These are phyloP conservation scores for Boletus tylopilopsis DNA, from an alignment of 768 basidiomycete species.

Conservation along the genomic window DNA sequence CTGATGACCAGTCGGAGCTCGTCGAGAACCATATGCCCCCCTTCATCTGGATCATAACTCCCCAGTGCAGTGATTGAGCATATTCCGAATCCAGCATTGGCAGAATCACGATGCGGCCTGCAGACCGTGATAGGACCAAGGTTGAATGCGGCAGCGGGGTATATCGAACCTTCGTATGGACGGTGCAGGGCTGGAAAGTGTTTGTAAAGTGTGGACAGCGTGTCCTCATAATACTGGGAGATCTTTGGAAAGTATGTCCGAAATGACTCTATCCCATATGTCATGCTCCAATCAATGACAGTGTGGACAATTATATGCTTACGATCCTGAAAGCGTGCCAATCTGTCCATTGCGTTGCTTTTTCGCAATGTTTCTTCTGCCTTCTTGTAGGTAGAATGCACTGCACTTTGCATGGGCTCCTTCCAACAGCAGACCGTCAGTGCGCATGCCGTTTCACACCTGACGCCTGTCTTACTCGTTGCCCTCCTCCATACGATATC, in stretches of 20 bases:
- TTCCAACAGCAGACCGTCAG: not conserved
- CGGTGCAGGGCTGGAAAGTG: fast-evolving
- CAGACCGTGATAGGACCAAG: not conserved
- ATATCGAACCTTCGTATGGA: not conserved
- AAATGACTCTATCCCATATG: not conserved
- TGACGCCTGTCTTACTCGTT: not conserved
- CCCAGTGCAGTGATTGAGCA: conserved; percentile 3
- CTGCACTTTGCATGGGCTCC: not conserved
- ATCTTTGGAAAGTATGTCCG: not conserved
- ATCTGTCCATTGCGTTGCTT: not conserved
- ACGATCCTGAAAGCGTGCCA: conserved; percentile 4
- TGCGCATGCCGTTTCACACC: too few relatives aligned
- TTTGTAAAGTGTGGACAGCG: not conserved
- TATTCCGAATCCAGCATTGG: conserved; percentile 4
- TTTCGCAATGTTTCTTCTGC: not conserved
- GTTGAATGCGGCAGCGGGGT: conserved; percentile 1
- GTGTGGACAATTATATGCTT: not conserved
- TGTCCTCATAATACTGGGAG: not conserved
- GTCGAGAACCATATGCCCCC: not conserved
- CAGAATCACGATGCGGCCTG: not conserved
- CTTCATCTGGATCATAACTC: fast-evolving
- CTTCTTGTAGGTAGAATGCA: fast-evolving
- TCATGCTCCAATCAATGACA: too few relatives aligned
- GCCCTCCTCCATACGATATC: not conserved
- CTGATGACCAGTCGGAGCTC: not conserved